Evolutionary conservation across 2,329 filamentous ascomycete genomes (phyloP), one percentile per base, ranked within the genome.

Genomic region (Tolypocladium nubicola): DNA sequence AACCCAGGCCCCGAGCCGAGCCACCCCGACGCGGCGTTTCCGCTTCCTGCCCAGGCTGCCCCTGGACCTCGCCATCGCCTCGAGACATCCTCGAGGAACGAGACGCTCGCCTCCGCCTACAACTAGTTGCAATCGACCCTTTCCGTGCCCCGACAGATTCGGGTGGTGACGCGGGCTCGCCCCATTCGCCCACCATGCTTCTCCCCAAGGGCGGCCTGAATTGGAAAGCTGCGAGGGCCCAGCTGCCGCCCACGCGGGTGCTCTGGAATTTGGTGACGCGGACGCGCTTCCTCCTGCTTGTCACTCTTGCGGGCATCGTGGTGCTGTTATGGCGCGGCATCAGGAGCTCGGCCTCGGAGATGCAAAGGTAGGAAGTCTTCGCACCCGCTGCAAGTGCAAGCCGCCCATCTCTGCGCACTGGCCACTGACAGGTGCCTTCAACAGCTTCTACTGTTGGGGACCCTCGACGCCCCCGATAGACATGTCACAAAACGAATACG

Each of bases 401-500:
- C 39, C 30, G 21, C 30, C 37, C 30, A 23, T 19, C 43, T 14
- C 14, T 19, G 23, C 23, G 43, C 43, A 5, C 6, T 7, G 23
- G 23, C 14, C 3, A 47, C 43, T 47, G 43, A 47, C 23, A 26
- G 23, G 30, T 13, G 43, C 8, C 41, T 19, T 26, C 38, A 7
- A 45, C 68, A 97, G 93, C 75, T 97, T 96, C 75, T 96, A 96
- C 76, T 99, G 94, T 78, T 97, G 91, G 82, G 94, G 94, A 14
- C 93, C 94, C 16, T 84, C 88, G 30, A 97, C 95, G 77, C 84
- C 94, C n/a, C 94, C 94, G 56, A 95, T 96, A 85, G 85, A 94
- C 62, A 96, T 99, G 90, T 84, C 88, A 47, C 77, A 87, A 57
- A 97, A 97, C 70, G 94, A 99, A 70, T 87, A 93, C 72, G 86